Evolutionary conservation across 2,329 filamentous ascomycete species (phyloP), one percentile per base, ranked within the genome.

Genomic region (Ramularia endophylla): DNA sequence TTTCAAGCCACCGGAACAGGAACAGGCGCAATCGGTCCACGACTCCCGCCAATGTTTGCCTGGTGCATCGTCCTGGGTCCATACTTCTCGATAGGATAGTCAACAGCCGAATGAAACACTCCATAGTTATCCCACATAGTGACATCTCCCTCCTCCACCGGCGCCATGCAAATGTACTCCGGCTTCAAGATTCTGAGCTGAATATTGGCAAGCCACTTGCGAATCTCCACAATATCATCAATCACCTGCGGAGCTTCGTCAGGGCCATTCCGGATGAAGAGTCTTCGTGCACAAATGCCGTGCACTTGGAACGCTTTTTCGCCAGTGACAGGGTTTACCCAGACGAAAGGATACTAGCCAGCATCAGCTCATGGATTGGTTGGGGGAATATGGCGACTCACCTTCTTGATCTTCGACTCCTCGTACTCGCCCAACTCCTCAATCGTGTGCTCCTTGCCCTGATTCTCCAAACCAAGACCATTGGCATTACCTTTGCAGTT

Each of bases 311-410:
- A 67, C 1, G 83, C 80, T 2, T 85, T 67, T 8, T 73, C 70
- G 8, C 78, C 80, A 0, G 81, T 86, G 2, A 78, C 69, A 0
- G 83, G 82, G 57, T 87, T 87, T 55, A 76, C 76, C 83, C 83
- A 87, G 61, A 75, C 78, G 75, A 87, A 81, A 16, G 83, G 83
- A 29, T 49, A 49, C 40, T 46, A 20, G 6, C 12, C 4, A 5
- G n/a, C 7, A 18, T 37, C 35, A 38, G 34, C 22, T 17, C 25
- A n/a, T n/a, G n/a, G n/a, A n/a, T n/a, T n/a, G n/a, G 22, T 40
- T 5, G n/a, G 13, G 16, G 13, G 20, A 4, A 17, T 5, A 25
- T 16, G 15, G 5, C 15, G 9, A 25, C 28, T 22, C 22, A 87
- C 70, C 46, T 80, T 67, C 65, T 85, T 80, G 56, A 87, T 78